Percentiles rank a stretch among this genome's conserved stretches.
Evolutionary conservation across 768 basidiomycete species (phyloP).

Genomic region (Glaciozyma martinii): DNA sequence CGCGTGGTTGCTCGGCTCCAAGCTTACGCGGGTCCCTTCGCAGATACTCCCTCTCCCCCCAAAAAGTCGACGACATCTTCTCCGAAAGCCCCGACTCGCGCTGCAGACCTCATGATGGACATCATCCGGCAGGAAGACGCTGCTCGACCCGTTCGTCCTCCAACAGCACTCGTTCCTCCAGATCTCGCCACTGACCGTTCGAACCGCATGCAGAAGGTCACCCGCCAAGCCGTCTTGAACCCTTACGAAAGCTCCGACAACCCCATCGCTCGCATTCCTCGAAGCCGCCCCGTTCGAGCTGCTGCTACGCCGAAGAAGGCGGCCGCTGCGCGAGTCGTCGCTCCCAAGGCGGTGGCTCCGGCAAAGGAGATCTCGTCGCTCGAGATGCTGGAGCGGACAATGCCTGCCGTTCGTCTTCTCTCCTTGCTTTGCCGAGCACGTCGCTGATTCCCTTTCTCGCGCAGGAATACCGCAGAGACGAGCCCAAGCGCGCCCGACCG

Average conservation of each 20-base stretch:
- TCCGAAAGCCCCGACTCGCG: neutral
- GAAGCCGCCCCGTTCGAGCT: neutral
- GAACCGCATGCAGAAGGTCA: neutral
- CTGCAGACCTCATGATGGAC: slow-evolving; percentile 28
- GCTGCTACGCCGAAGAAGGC: neutral
- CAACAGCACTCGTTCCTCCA: too few species aligned
- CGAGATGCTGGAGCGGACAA: slow-evolving; percentile 26
- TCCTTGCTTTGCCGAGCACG: neutral
- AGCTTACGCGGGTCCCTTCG: neutral
- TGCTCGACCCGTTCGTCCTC: neutral
- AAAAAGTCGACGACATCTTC: slow-evolving; percentile 4
- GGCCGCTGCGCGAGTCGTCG: neutral
- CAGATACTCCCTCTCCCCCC: slow-evolving; percentile 21
- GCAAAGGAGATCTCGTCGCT: slow-evolving; percentile 16
- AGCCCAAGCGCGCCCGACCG: neutral
- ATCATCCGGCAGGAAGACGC: slow-evolving; percentile 19
- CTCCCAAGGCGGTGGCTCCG: neutral
- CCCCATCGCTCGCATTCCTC: slow-evolving; percentile 6
- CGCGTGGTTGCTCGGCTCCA: neutral
- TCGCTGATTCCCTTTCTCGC: neutral
- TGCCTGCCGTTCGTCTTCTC: slow-evolving; percentile 23
- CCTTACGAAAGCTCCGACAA: slow-evolving; percentile 21
- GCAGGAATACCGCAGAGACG: slow-evolving; percentile 9
- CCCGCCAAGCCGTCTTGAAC: slow-evolving; percentile 17
- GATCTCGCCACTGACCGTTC: neutral